A percentile compares a stretch with the other conserved stretches of the same genome.
phyloP scores from a whole-genome alignment of 208 protist species.

The Trypanosoma cruzi region DNA sequence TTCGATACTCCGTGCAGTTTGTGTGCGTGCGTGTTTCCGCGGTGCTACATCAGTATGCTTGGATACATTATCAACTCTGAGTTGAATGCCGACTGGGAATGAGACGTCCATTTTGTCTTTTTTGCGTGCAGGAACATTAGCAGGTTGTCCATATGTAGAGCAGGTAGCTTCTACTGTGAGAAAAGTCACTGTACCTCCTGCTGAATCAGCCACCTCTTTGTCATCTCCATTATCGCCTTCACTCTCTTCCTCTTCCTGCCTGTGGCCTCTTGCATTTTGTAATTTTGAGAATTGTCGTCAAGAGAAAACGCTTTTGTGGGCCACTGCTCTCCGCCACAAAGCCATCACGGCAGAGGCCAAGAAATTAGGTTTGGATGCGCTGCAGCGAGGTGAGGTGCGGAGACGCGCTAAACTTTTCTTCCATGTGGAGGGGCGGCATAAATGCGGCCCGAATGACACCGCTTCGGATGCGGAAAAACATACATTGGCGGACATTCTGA shows the following conservation, averaged over 20 bases:
- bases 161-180: background rate
- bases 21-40: background rate
- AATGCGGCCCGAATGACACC: background rate
- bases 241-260: background rate
- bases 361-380: conserved; percentile 16
- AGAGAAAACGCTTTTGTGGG: background rate
- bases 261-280: background rate
- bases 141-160: background rate
- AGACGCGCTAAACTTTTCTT: conserved; percentile 4
- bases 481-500: conserved; percentile 1
- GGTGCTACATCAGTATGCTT: background rate
- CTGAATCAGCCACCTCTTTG: background rate
- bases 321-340: background rate
- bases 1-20: too few relatives aligned
- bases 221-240: too few relatives aligned
- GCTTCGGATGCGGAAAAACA: background rate
- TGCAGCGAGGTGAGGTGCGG: conserved; percentile 27
- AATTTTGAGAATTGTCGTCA: background rate
- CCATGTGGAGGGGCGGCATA: background rate
- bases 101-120: background rate
- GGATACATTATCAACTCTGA: background rate
- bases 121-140: background rate
- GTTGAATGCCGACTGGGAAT: conserved; percentile 6
- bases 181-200: background rate
- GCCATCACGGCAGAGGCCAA: conserved; percentile 18